Evolutionary conservation across 306 rosid species (phyloP).

Genomic region (Cucurbita argyrosperma): DNA sequence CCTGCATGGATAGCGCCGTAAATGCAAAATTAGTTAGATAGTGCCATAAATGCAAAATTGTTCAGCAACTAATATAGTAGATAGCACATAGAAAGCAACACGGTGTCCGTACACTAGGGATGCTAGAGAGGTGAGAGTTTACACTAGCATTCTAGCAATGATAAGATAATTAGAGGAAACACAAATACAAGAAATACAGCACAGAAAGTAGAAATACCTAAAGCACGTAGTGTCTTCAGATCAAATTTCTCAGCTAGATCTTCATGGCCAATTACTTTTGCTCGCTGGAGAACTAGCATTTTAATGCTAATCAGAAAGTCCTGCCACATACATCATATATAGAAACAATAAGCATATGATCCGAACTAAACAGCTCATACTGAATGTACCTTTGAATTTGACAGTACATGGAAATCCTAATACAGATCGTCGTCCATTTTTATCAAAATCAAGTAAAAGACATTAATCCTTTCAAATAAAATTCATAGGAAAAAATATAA

Average conservation of each 20-base stretch:
- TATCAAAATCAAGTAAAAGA: neutral
- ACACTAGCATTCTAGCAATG: neutral
- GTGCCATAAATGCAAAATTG: neutral
- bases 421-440: neutral
- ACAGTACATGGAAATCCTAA: neutral
- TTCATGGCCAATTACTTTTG: slow-evolving; percentile 32
- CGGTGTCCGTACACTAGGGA: neutral
- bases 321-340: slow-evolving; percentile 18
- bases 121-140: neutral
- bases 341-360: neutral
- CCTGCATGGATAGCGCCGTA: slow-evolving; percentile 21
- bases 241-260: slow-evolving; percentile 42
- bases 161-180: neutral
- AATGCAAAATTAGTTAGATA: neutral
- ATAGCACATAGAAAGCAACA: neutral
- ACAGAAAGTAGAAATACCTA: slow-evolving; percentile 36
- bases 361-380: neutral
- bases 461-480: neutral
- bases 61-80: neutral
- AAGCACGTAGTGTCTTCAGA: slow-evolving; percentile 53
- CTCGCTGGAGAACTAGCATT: slow-evolving; percentile 36
- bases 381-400: neutral
- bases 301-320: slow-evolving; percentile 61
- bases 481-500: neutral
- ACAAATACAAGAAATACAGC: neutral